Evolutionary conservation across 2,329 filamentous ascomycete genomes (phyloP), one percentile per base, ranked within the genome.

Genomic region (Beauveria australis): DNA sequence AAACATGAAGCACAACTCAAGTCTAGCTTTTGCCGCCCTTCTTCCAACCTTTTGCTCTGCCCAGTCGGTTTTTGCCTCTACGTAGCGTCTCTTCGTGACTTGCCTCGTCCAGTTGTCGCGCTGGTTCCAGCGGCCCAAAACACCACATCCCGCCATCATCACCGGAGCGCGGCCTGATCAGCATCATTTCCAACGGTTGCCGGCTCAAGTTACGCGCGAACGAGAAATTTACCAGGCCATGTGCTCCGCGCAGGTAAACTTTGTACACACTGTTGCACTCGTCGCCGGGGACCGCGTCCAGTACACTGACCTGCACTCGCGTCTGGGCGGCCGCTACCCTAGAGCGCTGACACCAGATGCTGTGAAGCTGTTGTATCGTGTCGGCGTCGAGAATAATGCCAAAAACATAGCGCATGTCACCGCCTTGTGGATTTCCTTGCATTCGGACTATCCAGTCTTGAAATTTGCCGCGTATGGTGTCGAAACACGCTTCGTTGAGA

Each of bases 391-490:
- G 10, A 18, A 60, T 28, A 2, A 60, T 12, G 33, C 43, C 43
- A 7, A 60, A 60, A n/a, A 60, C 58, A 44, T 49, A 55, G 51
- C 58, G 51, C 51, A 60, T 60, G 18, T 60, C 51, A 3, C 58
- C 44, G 10, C 51, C 44, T 6, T 37, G 22, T 14, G 43, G 5
- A 14, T 43, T 54, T 0, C 43, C 51, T 12, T 24, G 19, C 24
- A 3, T n/a, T 41, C 28, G n/a, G 2, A 43, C 9, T 12, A 60
- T 53, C 58, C 58, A 60, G 19, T 26, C 14, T 30, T 37, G 58
- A 4, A 60, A 60, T 5, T 16, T 19, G 3, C 16, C 3, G 10
- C 58, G 58, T 3, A 49, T 4, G 6, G 19, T 48, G 18, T 33
- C 58, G 3, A 8, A 12, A 18, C 33, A 14, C 3, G 51, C 51